phyloP scores from a whole-genome alignment of 345 rosid species.

The Hibiscus syriacus region DNA sequence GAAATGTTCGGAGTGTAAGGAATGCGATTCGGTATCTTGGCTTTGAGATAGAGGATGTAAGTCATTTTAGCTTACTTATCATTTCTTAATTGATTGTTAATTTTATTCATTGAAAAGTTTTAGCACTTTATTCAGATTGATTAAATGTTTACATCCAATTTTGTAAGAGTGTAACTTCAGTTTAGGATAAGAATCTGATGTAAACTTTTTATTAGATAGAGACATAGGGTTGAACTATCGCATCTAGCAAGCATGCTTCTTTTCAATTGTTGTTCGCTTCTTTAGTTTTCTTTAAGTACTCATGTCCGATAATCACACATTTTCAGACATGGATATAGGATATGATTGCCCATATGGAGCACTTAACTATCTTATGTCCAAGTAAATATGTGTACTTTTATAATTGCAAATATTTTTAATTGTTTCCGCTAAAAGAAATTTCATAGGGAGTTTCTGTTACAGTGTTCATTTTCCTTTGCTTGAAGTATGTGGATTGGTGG shows the following conservation, averaged over 20 bases:
- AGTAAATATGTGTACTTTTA: not conserved
- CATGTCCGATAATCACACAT: not conserved
- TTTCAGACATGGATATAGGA: not conserved
- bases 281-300: not conserved
- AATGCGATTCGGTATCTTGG: slow-evolving; percentile 84
- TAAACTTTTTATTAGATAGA: not conserved
- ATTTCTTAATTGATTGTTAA: not conserved
- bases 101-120: not conserved
- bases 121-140: not conserved
- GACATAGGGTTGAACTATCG: too few relatives aligned
- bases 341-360: not conserved
- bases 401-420: not conserved
- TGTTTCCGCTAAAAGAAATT: not conserved
- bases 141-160: not conserved
- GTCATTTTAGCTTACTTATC: slow-evolving; percentile 4
- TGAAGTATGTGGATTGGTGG: not conserved
- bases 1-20: slow-evolving; percentile 83
- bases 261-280: not conserved
- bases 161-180: not conserved
- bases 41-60: slow-evolving; percentile 66
- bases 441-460: not conserved
- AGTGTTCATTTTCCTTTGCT: not conserved
- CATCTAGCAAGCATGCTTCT: not conserved
- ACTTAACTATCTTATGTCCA: not conserved
- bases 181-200: not conserved